These are phyloP conservation scores for Mortierella sp. DNA, from an alignment of 371 early-diverging fungal species.

Conservation along the genomic window DNA sequence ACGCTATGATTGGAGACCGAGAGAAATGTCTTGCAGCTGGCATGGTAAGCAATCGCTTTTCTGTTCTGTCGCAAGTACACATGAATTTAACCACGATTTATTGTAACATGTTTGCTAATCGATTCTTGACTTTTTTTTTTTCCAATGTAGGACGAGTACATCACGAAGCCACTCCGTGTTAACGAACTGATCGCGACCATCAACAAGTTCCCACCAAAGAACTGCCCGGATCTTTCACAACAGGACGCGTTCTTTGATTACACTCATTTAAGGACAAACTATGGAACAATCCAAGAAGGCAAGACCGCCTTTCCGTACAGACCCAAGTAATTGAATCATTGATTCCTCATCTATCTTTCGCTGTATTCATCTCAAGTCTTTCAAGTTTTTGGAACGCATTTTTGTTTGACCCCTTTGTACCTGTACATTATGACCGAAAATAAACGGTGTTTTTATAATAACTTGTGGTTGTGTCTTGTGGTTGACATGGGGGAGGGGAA, in stretches of 20 bases:
- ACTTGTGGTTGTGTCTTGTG: too few relatives aligned
- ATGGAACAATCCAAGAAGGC: conserved; percentile 26
- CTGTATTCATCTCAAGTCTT: not conserved
- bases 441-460: too few relatives aligned
- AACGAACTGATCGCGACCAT: conserved; percentile 71
- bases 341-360: not conserved
- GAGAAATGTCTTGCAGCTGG: conserved; percentile 79
- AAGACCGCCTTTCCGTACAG: conserved; percentile 24
- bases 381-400: not conserved
- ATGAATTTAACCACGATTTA: not conserved
- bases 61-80: not conserved
- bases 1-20: conserved; percentile 85
- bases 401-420: too few relatives aligned
- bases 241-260: conserved; percentile 35
- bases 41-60: conserved; percentile 61
- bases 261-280: conserved; percentile 21
- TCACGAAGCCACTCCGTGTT: conserved; percentile 75
- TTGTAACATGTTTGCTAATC: not conserved
- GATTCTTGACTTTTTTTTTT: not conserved
- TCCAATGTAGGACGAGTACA: conserved; percentile 69
- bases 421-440: too few relatives aligned
- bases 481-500: too few relatives aligned
- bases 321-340: conserved; percentile 1
- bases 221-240: conserved; percentile 45
- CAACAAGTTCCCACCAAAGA: conserved; percentile 63